Evolutionary conservation across 768 basidiomycete genomes (phyloP).

Genomic region (Mycena crocata): DNA sequence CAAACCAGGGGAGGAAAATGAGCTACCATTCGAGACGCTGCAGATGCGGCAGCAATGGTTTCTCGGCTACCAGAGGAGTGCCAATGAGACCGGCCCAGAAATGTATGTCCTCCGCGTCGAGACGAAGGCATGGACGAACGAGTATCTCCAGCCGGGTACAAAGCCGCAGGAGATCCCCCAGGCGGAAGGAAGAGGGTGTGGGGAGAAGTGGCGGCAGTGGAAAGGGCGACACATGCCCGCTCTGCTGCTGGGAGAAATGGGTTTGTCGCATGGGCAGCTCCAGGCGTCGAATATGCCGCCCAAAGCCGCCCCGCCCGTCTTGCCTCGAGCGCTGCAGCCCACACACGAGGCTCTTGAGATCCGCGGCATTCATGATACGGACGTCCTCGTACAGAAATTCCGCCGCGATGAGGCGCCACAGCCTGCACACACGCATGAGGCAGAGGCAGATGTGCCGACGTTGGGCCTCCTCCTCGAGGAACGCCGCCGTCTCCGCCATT

Average conservation of each 20-base stretch:
- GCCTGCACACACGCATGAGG: slow-evolving; percentile 11
- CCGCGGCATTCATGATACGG: neutral
- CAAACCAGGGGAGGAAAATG: neutral
- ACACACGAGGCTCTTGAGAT: slow-evolving; percentile 6
- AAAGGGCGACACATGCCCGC: neutral
- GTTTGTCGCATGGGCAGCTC: slow-evolving; percentile 17
- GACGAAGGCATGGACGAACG: slow-evolving; percentile 34
- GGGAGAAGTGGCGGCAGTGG: neutral
- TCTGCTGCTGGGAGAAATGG: neutral
- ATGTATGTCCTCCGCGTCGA: slow-evolving; percentile 8
- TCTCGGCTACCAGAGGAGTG: neutral
- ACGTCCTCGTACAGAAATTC: slow-evolving; percentile 28
- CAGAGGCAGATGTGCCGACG: slow-evolving; percentile 14
- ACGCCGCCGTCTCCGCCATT: neutral
- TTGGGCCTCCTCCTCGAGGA: neutral
- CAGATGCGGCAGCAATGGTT: neutral
- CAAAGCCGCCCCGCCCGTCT: slow-evolving; percentile 1
- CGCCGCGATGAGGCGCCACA: slow-evolving; percentile 6
- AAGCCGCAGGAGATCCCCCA: slow-evolving; percentile 8
- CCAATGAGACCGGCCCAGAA: slow-evolving; percentile 26
- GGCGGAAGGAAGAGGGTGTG: neutral
- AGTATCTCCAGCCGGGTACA: slow-evolving; percentile 23
- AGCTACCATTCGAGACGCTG: slow-evolving; percentile 27
- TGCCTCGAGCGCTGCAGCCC: slow-evolving; percentile 21
- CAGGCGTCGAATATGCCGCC: slow-evolving; percentile 21